Conservation (phyloP, 805 yeast genomes). For the Kurtzmaniella fragi region DNA sequence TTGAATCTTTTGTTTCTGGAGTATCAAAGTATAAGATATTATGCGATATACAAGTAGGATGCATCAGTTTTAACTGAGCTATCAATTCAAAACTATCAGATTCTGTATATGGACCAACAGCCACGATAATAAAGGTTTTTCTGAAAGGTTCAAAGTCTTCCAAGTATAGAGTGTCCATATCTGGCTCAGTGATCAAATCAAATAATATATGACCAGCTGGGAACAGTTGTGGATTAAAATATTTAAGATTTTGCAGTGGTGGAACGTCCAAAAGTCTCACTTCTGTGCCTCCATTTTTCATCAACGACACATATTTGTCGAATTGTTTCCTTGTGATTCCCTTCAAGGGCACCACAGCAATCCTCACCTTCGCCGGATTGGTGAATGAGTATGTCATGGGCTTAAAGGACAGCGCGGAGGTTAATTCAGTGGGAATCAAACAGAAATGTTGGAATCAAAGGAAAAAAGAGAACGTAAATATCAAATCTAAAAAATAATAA, state of each 20-base stretch:
- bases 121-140: conserved; percentile 61
- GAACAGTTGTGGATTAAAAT: conserved; percentile 79
- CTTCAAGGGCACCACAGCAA: conserved; percentile 66
- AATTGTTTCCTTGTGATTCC: conserved; percentile 39
- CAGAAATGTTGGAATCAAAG: conserved; percentile 1
- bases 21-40: conserved; percentile 51
- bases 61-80: conserved; percentile 36
- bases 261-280: conserved; percentile 73
- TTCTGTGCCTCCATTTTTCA: conserved; percentile 48
- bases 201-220: conserved; percentile 73
- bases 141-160: conserved; percentile 90
- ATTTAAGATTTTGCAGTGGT: conserved; percentile 42
- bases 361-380: conserved; percentile 61
- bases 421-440: not conserved
- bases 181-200: conserved; percentile 46
- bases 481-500: not conserved
- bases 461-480: conserved; percentile 3
- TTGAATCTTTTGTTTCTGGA: conserved; percentile 19
- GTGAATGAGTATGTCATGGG: conserved; percentile 39
- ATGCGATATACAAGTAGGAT: conserved; percentile 53
- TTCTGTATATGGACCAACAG: conserved; percentile 29
- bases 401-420: conserved; percentile 2
- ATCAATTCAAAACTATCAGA: conserved; percentile 4
- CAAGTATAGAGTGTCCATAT: conserved; percentile 57
- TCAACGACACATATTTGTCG: conserved; percentile 32